Base-by-base conservation (phyloP, 495 filamentous ascomycete genomes). In the Lindgomyces ingoldianus region DNA sequence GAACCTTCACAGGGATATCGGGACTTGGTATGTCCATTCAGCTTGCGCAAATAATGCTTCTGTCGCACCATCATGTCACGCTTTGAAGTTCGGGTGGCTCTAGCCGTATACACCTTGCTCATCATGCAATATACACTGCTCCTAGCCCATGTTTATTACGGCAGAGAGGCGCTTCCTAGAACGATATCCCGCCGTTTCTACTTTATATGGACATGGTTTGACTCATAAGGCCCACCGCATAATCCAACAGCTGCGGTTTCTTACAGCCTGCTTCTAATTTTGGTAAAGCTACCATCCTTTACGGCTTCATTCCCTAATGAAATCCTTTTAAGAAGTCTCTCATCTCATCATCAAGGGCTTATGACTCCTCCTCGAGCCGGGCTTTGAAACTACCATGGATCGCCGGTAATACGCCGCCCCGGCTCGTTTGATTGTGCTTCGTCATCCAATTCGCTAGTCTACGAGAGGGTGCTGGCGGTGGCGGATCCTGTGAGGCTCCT, bases 261-360 rank as follows among this genome's bases (percentile, higher is more conserved):
- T 46, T n/a, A 46, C 42, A 46, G 42, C 42, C 42, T 46, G 42
- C 42, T 46, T 46, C 42, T 46, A 46, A 46, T 46, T 46, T 46
- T 46, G 14, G 4, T 46, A n/a, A 46, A 4, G 42, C 42, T 46
- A n/a, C 42, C 22, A 46, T 46, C 42, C 42, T 46, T 46, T 46
- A 46, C 42, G 14, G 42, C 42, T 46, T 46, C 16, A 46, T 46
- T 46, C 42, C 16, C 42, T 4, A 46, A 41, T 41, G 3, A 46
- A 46, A 4, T 46, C 42, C 42, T 3, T 46, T 46, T n/a, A n/a
- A 46, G 42, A 46, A 46, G 42, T 46, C 42, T 46, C 42, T 46
- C 14, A 46, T 46, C 42, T 46, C 14, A 4, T 46, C 14, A 46
- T 46, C 42, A 46, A 46, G 42, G 42, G 42, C 42, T 46, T 46